Base-by-base conservation (phyloP, 495 filamentous ascomycete genomes). In the Lophium mytilinum region DNA sequence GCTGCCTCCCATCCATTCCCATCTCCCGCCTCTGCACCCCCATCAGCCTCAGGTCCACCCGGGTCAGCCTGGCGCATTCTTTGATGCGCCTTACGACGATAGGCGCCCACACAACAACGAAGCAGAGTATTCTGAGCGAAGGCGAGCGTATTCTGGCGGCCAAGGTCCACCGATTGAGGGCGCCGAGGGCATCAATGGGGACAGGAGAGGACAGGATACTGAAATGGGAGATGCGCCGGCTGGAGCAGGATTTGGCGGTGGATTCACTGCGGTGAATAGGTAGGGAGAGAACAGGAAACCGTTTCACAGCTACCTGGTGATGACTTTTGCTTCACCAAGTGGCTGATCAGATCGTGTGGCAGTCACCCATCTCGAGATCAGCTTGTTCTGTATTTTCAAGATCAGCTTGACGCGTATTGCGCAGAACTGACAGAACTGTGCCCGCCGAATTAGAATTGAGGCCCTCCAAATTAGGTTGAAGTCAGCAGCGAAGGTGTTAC, bases 191-290 rank as follows among this genome's bases (percentile, higher is more conserved):
- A 55, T 52, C 39, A 69, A 71, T 42, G 70, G 68, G 1, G 66
- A 69, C 11, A 11, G 15, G 10, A 42, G 37, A 24, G 61, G 35
- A 15, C 49, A 36, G 50, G 60, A 62, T 37, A 61, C 55, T 3
- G 59, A 62, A 59, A 65, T 65, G 63, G 51, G 12, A 19, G 63
- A 65, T 45, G 62, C 39, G 9, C 39, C 11, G 39, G 39, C 39
- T 41, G 39, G 39, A 37, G 46, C n/a, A n/a, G 37, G 40, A 9
- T 39, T 18, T 35, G 62, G 48, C 0, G 60, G 56, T 11, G 66
- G 60, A 2, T 68, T 68, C 50, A 69, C 60, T 24, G 62, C 67
- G 18, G 65, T 66, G 18, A 68, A 68, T 49, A 56, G 58, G 45
- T 59, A 50, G 52, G 19, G 10, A 14, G 45, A 49, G 39, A 4